Base-by-base conservation (phyloP, 148 eudicot genomes). In the Rhododendron ovatum region DNA sequence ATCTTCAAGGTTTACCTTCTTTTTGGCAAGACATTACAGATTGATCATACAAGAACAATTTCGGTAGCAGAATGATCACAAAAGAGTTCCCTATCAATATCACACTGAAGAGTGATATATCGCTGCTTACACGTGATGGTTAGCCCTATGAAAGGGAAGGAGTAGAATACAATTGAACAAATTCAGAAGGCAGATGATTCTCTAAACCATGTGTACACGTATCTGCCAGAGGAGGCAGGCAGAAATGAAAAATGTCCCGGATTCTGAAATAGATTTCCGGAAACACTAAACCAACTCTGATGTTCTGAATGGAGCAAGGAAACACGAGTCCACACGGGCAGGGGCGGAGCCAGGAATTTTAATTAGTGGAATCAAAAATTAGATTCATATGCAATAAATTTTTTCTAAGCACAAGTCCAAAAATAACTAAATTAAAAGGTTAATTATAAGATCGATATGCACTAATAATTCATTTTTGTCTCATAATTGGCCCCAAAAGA, bases 41-140 rank as follows among this genome's bases (percentile, higher is more conserved):
- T 73, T 85, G 88, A 86, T 88, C 81, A 87, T 88, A 90, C 88
- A 88, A 71, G 28, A 63, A 90, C 14, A 81, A 50, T 85, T 78
- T 45, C 51, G 7, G 50, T 48, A 30, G 48, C 65, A 69, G 80
- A 30, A 53, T 48, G 20, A 81, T 81, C 71, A 81, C 37, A 24
- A 13, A 57, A 86, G 13, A 53, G 53, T 45, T 63, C 57, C 80
- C 84, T 28, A 41, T 80, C 47, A 47, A 24, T 22, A 63, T 63
- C 24, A 63, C 26, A 63, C 28, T 63, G 28, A 61, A 22, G 28
- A 63, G 69, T 63, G 69, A 63, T 30, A 30, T 30, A 30, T 63
- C 26, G 20, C 85, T 89, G 86, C 47, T 84, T 76, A 83, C 78
- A 69, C 83, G 48, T 37, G 78, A 75, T 76, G 85, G 83, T 26